Base-by-base conservation (phyloP, 768 basidiomycete genomes). In the Gelatoporia subvermispora region DNA sequence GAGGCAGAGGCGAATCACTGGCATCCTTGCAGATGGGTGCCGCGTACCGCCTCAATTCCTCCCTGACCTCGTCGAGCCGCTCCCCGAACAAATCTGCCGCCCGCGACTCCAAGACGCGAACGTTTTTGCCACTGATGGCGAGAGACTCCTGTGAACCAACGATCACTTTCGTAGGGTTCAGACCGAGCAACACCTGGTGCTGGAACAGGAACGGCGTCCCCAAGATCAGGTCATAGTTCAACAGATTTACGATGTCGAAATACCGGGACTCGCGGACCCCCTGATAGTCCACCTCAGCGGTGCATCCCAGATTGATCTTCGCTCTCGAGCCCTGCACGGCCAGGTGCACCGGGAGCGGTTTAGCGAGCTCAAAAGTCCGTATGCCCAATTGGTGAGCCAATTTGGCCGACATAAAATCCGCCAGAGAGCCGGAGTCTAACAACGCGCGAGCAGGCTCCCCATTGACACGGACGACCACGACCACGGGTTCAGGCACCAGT, bases 241-340 rank as follows among this genome's bases (percentile, higher is more conserved):
- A 50, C 7, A 63, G 15, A 22, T 61, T 61, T 2, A 52, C 46
- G 0, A 60, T 36, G 24, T 62, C 55, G 23, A 61, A 59, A n/a
- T 49, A 31, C 1, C 55, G 48, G 17, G 17, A 41, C 22, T 52
- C 53, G 5, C 37, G n/a, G 2, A 60, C 55, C 3, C n/a, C 18
- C 28, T 54, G 59, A 24, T 55, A 60, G 9, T 44, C 25, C 8
- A 61, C 22, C 5, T 51, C 15, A 0, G 48, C 55, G 5, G 34
- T 47, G 8, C 36, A 52, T 0, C 56, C 41, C 21, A 31, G 59
- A 43, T 69, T 74, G 0, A 76, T 58, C 43, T 67, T 67, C 0
- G 70, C 63, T 0, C 64, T 39, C 0, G 73, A 76, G 0, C 73
- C 76, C 25, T 70, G 65, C 0, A 71, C 67, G 0, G 73, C 74